Evolutionary conservation across 1,284 basidiomycete genomes (phyloP).

Genomic region (Leccinum pallidistipes): DNA sequence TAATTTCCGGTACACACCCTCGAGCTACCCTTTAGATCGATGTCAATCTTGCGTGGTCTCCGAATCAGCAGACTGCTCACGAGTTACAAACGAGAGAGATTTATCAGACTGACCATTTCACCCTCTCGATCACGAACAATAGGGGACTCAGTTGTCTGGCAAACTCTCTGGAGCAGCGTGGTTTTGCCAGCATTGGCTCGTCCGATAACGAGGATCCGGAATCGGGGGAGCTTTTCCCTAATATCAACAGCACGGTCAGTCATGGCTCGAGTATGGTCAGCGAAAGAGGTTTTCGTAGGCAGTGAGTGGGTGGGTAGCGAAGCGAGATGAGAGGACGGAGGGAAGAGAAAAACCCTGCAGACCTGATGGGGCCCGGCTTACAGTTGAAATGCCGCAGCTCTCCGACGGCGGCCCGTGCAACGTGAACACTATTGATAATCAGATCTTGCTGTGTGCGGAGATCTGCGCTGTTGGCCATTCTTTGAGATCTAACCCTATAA

Average conservation of each 20-base stretch:
- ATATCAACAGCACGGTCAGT: neutral
- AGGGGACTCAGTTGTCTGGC: conserved; percentile 12
- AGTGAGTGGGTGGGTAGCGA: too few relatives aligned
- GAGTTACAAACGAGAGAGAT: neutral
- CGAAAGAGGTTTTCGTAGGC: too few relatives aligned
- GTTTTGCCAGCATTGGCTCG: conserved; percentile 17
- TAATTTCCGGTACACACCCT: neutral
- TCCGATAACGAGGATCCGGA: neutral
- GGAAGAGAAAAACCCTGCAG: too few relatives aligned
- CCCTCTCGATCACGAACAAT: conserved; percentile 4
- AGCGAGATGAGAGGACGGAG: too few relatives aligned
- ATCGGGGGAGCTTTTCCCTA: neutral
- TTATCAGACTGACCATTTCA: neutral
- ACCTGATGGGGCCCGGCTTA: too few relatives aligned
- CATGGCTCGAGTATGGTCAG: neutral
- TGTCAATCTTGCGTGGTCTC: neutral
- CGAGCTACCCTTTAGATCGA: neutral
- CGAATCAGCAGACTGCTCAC: too few relatives aligned
- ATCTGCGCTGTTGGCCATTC: too few relatives aligned
- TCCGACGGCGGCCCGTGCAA: too few relatives aligned
- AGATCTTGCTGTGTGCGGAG: too few relatives aligned
- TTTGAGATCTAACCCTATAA: too few relatives aligned
- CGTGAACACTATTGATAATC: too few relatives aligned
- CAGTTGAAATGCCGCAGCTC: too few relatives aligned
- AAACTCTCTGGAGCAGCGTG: conserved; percentile 16